phyloP scores from a whole-genome alignment of 2,329 filamentous ascomycete genomes.

The Westerdykella aurantiaca region DNA sequence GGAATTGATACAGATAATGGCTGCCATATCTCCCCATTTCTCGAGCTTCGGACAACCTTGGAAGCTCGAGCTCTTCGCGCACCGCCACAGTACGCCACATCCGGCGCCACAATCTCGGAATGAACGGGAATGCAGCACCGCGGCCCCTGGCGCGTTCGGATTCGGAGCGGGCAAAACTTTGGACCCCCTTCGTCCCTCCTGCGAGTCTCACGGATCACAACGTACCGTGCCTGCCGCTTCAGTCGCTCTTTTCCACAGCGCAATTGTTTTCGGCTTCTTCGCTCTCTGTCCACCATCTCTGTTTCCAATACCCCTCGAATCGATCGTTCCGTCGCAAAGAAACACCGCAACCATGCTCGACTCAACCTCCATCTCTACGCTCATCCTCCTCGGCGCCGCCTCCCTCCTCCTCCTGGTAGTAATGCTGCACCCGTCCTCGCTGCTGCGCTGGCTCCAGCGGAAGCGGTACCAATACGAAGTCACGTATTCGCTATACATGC shows the following conservation, averaged over 20 bases:
- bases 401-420: constrained; percentile 39
- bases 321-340: too few species aligned
- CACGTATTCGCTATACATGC: constrained; percentile 94
- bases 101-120: too few species aligned
- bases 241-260: too few species aligned
- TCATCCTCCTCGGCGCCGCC: constrained; percentile 32
- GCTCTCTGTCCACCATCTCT: not conserved
- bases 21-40: too few species aligned
- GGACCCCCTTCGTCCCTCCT: not conserved
- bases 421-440: constrained; percentile 45
- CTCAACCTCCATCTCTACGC: constrained; percentile 32
- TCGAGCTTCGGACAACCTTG: too few species aligned
- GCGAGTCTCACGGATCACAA: too few species aligned
- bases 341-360: constrained; percentile 20
- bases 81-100: too few species aligned
- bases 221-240: too few species aligned
- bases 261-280: not conserved
- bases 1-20: too few species aligned
- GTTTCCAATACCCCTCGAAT: too few species aligned
- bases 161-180: constrained; percentile 13
- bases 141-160: not conserved
- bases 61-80: too few species aligned
- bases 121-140: too few species aligned
- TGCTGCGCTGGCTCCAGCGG: constrained; percentile 81
- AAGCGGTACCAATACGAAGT: constrained; percentile 99